Percentiles rank a stretch among this genome's conserved stretches.
Evolutionary conservation across 495 filamentous ascomycete species (phyloP).

Genomic region (Filosporella fistucella): DNA sequence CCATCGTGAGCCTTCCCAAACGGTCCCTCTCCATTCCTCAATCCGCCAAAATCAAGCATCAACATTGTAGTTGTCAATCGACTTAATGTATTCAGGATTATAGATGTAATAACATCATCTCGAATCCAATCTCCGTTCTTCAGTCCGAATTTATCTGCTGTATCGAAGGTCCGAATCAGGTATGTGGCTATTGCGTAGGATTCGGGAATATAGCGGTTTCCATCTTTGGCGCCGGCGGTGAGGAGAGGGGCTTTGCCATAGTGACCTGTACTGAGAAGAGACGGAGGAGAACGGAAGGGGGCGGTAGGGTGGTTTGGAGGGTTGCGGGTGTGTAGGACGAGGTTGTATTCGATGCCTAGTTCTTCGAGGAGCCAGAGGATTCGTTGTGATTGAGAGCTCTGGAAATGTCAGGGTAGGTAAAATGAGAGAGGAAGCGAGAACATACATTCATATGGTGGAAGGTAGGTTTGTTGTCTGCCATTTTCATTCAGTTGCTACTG

Average conservation of each 20-base stretch:
- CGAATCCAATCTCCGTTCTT: constrained; percentile 20
- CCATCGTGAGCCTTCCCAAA: constrained; percentile 6
- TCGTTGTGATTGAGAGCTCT: constrained; percentile 32
- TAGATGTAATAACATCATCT: constrained; percentile 20
- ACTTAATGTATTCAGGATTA: constrained; percentile 12
- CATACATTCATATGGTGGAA: constrained; percentile 22
- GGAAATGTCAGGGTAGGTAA: not conserved
- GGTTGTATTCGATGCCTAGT: constrained; percentile 31
- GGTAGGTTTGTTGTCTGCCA: constrained; percentile 22
- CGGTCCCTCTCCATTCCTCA: constrained; percentile 4
- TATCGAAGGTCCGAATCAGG: constrained; percentile 26
- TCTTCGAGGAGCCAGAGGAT: constrained; percentile 35
- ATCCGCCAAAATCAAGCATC: constrained; percentile 2
- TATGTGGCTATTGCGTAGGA: constrained; percentile 23
- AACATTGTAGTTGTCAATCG: constrained; percentile 14
- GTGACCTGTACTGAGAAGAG: constrained; percentile 23
- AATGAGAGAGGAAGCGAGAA: not conserved
- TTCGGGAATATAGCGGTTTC: constrained; percentile 22
- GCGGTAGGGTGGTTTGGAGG: constrained; percentile 3
- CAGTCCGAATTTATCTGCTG: constrained; percentile 17
- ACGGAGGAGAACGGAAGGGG: constrained; percentile 19
- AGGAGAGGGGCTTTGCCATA: constrained; percentile 25
- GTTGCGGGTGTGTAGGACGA: constrained; percentile 27
- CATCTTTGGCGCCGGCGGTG: constrained; percentile 12
- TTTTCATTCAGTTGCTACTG: too few species aligned